Evolutionary conservation across 305 asterid species (phyloP).

Genomic region (Fraxinus paxiana): DNA sequence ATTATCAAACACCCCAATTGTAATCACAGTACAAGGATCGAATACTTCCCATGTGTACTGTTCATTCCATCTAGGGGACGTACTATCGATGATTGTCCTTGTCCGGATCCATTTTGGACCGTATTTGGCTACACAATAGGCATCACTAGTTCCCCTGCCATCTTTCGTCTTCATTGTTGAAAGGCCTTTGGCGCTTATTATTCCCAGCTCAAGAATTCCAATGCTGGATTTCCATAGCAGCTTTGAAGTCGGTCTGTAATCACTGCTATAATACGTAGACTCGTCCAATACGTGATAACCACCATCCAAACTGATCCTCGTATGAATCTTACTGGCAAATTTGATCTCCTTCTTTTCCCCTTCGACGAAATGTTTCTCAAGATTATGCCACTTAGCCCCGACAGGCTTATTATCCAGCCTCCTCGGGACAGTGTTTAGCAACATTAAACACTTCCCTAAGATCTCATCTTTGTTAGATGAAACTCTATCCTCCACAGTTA

Average conservation of each 20-base stretch:
- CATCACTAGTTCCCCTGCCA: constrained; percentile 58
- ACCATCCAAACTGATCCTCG: constrained; percentile 67
- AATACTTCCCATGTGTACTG: constrained; percentile 88
- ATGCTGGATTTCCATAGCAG: constrained; percentile 65
- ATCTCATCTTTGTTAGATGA: constrained; percentile 40
- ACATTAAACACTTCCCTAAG: constrained; percentile 45
- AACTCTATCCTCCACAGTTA: constrained; percentile 53
- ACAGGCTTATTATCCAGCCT: constrained; percentile 67
- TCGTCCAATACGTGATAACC: constrained; percentile 86
- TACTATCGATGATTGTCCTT: constrained; percentile 59
- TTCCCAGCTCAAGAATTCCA: constrained; percentile 67
- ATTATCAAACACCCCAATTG: constrained; percentile 62
- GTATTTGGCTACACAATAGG: constrained; percentile 72
- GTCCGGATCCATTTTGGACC: constrained; percentile 81
- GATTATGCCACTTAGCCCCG: constrained; percentile 63
- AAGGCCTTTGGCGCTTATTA: constrained; percentile 58
- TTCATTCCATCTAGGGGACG: constrained; percentile 72
- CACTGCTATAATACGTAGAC: constrained; percentile 62
- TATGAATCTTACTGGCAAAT: constrained; percentile 77
- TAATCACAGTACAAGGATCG: constrained; percentile 75
- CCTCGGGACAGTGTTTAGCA: constrained; percentile 34
- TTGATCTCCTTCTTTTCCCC: constrained; percentile 51
- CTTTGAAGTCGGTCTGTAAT: constrained; percentile 63
- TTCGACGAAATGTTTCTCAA: constrained; percentile 51
- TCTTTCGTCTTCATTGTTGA: constrained; percentile 60